Conservation (phyloP, 345 rosid genomes). For the Camelina laxa region DNA sequence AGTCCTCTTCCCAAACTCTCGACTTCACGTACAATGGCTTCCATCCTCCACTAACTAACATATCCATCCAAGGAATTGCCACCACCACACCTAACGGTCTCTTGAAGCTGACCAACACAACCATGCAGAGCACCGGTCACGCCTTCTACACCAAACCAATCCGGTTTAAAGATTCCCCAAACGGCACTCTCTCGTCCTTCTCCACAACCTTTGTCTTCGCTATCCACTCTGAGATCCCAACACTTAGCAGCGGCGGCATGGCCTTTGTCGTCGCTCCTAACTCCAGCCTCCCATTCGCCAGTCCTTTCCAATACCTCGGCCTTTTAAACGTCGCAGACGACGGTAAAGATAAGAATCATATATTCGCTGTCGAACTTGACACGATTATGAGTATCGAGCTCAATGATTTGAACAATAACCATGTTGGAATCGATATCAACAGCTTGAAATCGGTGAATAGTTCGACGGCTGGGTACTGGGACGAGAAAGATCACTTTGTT, state of each 20-base stretch:
- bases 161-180: conserved; percentile 57
- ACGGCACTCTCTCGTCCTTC: conserved; percentile 49
- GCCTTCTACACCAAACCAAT: conserved; percentile 64
- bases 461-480: conserved; percentile 43
- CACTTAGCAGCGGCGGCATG: conserved; percentile 46
- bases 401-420: conserved; percentile 42
- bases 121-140: conserved; percentile 50
- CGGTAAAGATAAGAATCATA: conserved; percentile 46
- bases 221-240: conserved; percentile 38
- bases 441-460: conserved; percentile 38
- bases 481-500: conserved; percentile 21
- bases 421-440: conserved; percentile 57
- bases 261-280: conserved; percentile 55
- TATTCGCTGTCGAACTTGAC: conserved; percentile 61
- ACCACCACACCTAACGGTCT: conserved; percentile 53
- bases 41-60: conserved; percentile 15
- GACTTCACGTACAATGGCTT: conserved; percentile 40
- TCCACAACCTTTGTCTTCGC: conserved; percentile 65
- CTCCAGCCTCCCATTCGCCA: conserved; percentile 29
- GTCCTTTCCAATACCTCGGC: conserved; percentile 44
- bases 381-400: conserved; percentile 38
- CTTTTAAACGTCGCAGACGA: conserved; percentile 44
- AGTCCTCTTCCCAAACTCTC: conserved; percentile 22
- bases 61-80: conserved; percentile 57
- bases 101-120: conserved; percentile 56